Conservation (phyloP, 345 rosid genomes). For the Barbarea vulgaris region DNA sequence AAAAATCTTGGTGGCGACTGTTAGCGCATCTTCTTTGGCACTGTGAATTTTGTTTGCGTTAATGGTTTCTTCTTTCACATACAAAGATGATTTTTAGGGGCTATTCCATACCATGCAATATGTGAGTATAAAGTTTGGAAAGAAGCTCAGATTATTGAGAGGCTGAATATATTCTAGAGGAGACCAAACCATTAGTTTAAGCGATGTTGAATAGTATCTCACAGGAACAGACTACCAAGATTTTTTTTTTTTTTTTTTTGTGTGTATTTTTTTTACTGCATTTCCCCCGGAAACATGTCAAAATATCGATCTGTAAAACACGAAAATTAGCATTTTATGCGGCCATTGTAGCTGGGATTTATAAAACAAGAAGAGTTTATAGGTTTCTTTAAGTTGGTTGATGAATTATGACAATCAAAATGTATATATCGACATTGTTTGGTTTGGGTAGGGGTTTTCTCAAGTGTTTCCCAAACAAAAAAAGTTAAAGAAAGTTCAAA, state of each 20-base stretch:
- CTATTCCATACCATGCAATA: neutral
- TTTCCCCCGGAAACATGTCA: neutral
- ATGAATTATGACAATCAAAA: neutral
- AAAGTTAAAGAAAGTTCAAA: conserved; percentile 5
- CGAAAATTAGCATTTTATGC: neutral
- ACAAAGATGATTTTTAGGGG: neutral
- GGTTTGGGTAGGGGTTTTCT: neutral
- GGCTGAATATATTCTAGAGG: no score
- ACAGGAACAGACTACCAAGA: no score
- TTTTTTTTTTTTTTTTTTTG: no score
- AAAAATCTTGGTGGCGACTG: no score
- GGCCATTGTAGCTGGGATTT: neutral
- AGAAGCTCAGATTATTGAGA: no score
- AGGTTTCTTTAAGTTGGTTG: neutral
- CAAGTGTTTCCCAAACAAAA: conserved; percentile 18
- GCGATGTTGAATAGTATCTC: no score
- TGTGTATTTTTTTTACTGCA: no score
- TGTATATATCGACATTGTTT: conserved; percentile 1
- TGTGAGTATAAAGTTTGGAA: neutral
- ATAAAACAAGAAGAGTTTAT: neutral
- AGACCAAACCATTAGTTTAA: no score
- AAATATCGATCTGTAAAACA: neutral
- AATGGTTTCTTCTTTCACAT: neutral
- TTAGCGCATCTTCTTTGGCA: conserved; percentile 25
- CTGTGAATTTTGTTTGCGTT: neutral